A percentile compares a stretch with the other conserved stretches of the same genome.
Evolutionary conservation across 129 eudicot species (phyloP).

Genomic region (Gnaphalium uliginosum): DNA sequence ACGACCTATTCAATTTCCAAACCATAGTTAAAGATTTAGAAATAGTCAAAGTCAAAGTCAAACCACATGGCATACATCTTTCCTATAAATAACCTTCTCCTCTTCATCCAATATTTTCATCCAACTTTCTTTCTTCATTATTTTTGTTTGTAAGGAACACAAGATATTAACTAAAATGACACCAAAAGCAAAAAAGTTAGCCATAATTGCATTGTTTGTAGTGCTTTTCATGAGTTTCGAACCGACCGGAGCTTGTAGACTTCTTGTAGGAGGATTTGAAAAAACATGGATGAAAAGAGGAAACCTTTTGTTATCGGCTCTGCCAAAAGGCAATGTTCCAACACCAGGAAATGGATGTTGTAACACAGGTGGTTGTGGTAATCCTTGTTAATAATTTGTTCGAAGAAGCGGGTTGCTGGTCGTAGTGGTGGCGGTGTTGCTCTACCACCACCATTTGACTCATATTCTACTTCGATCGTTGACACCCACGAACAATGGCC

Average conservation of each 20-base stretch:
- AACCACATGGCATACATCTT: neutral
- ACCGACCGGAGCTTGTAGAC: conserved; percentile 31
- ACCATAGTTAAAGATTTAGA: conserved; percentile 12
- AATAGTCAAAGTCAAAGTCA: conserved; percentile 16
- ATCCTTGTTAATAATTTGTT: conserved; percentile 25
- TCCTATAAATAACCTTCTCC: conserved; percentile 12
- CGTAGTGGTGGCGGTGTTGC: neutral
- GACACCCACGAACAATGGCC: neutral
- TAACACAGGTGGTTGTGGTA: conserved; percentile 18
- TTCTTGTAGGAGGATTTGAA: conserved; percentile 35
- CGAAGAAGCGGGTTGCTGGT: conserved; percentile 8
- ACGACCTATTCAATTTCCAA: conserved; percentile 26
- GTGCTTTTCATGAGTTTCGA: conserved; percentile 16
- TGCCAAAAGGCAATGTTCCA: conserved; percentile 13
- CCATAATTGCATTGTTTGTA: neutral
- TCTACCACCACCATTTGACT: conserved; percentile 2
- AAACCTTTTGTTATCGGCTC: conserved; percentile 32
- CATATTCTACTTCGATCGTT: neutral
- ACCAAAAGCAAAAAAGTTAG: neutral
- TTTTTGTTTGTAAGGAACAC: neutral
- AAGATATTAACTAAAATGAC: conserved; percentile 17
- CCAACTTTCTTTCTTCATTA: neutral
- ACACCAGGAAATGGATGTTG: conserved; percentile 29
- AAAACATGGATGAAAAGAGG: conserved; percentile 30
- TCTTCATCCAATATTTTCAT: neutral